phyloP scores from a whole-genome alignment of 208 protist species.

The Zelonia costaricensis region DNA sequence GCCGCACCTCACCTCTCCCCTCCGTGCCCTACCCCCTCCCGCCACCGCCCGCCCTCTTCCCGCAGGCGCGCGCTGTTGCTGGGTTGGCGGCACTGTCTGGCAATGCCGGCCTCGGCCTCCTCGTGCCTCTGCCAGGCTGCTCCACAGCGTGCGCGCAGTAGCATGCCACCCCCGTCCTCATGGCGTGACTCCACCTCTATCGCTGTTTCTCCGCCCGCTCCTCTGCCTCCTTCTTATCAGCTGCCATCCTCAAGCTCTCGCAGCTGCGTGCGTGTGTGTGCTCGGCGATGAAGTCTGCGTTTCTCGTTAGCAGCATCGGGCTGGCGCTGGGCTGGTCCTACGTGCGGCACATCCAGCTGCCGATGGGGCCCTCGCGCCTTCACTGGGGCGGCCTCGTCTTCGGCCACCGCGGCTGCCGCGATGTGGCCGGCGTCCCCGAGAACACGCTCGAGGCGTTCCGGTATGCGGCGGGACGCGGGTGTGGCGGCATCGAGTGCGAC shows the following conservation, averaged over 20 bases:
- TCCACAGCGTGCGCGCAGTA: too few relatives aligned
- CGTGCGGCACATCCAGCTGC: conserved; percentile 73
- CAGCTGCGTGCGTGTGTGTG: too few relatives aligned
- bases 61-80: too few relatives aligned
- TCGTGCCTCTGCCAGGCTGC: too few relatives aligned
- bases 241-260: too few relatives aligned
- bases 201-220: conserved; percentile 10
- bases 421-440: conserved; percentile 71
- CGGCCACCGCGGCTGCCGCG: conserved; percentile 87
- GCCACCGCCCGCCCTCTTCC: too few relatives aligned
- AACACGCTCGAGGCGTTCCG: conserved; percentile 89
- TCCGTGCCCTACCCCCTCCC: too few relatives aligned
- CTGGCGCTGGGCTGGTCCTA: conserved; percentile 64
- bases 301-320: conserved; percentile 28
- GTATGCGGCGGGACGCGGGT: conserved; percentile 75
- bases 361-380: conserved; percentile 69
- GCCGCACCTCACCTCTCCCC: too few relatives aligned
- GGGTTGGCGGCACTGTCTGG: too few relatives aligned
- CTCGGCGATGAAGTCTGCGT: conserved; percentile 22
- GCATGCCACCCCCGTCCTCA: too few relatives aligned
- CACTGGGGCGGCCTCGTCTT: conserved; percentile 81
- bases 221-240: too few relatives aligned
- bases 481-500: conserved; percentile 80
- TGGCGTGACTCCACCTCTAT: background rate
- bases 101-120: too few relatives aligned